Evolutionary conservation across 192 early-diverging fungal species (phyloP), one percentile per base, ranked within the genome.

Genomic region (Backusella westeae): DNA sequence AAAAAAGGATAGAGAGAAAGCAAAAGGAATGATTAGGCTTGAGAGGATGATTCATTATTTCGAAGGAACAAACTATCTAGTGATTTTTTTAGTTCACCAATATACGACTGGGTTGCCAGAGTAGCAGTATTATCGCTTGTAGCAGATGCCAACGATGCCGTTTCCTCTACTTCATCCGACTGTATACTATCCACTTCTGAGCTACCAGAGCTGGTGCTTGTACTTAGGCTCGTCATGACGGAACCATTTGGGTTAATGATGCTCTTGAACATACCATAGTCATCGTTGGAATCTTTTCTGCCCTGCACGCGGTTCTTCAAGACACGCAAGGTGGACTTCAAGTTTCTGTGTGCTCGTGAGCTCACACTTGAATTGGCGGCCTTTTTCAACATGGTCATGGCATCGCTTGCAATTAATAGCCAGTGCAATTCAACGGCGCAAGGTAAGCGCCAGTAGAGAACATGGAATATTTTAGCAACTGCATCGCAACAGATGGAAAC

Each of bases 401-500:
- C 76, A 65, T 77, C 76, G n/a, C 70, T 65, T 70, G 76, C 76
- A 34, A 77, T 72, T 4, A 77, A 21, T 5, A 77, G 7, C 53
- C 70, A 72, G 19, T 77, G 76, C 23, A 63, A 5, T n/a, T 77
- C 76, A 12, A 77, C 59, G 29, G 59, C 67, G 34, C 76, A 77
- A 17, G 76, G 70, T 1, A 56, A 36, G 21, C 70, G 69, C 34
- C 70, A 71, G 6, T 63, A 71, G 10, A 77, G 69, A 7, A 71
- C 76, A 32, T 72, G 69, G 29, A 53, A 46, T 26, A 70, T 63
- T 21, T 69, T 70, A 10, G 76, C 39, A 21, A 77, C 65, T 17
- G 76, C 76, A 32, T 77, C 76, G 12, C 76, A 77, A 52, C 76
- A 72, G 29, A 77, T 71, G 15, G 76, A 77, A 0, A 77, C 76